phyloP scores from a whole-genome alignment of 768 basidiomycete species.

The Trichaptum fuscoviolaceum region DNA sequence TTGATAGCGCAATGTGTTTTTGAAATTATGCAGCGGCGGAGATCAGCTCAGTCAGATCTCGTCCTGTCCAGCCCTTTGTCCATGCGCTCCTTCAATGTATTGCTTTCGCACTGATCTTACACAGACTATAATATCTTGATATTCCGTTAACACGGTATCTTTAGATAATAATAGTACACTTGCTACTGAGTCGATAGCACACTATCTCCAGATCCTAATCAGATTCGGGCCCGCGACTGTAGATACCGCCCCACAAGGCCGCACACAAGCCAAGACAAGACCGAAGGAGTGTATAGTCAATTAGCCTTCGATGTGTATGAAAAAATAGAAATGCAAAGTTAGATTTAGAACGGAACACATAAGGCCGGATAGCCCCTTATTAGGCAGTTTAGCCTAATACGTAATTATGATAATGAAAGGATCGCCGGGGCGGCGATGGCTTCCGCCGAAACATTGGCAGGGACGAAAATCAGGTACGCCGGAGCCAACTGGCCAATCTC shows the following conservation, averaged over 20 bases:
- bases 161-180: background rate
- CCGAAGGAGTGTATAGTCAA: background rate
- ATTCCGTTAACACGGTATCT: background rate
- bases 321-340: background rate
- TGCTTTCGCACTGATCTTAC: background rate
- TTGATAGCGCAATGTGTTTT: background rate
- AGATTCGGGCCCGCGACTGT: background rate
- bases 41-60: background rate
- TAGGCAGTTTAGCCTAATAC: background rate
- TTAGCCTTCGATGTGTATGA: background rate
- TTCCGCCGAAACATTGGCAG: background rate
- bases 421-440: background rate
- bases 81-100: background rate
- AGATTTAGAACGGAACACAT: background rate
- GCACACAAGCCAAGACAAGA: background rate
- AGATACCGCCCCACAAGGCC: background rate
- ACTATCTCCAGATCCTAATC: background rate
- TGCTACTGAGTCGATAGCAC: background rate
- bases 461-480: background rate
- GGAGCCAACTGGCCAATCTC: background rate
- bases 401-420: background rate
- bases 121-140: background rate
- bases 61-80: background rate
- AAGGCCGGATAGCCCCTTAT: background rate
- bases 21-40: background rate